Base-by-base conservation (phyloP, 2,329 filamentous ascomycete species). In the Cytospora schulzeri region DNA sequence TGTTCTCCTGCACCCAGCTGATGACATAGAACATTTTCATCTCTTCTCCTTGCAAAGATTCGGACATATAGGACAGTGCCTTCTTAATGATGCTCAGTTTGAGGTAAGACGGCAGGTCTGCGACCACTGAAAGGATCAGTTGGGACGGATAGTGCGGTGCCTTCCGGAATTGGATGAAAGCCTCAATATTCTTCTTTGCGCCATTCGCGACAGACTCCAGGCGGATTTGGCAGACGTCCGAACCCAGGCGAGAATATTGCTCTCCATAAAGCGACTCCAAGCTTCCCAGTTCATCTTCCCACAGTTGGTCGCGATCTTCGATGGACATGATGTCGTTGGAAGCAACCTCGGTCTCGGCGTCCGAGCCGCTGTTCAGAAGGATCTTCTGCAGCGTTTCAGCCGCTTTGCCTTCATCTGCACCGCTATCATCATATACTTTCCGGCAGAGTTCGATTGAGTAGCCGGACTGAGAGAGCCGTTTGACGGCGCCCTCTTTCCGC, bases 1-100 rank as follows among this genome's bases (percentile, higher is more conserved):
- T 87, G 69, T 93, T 89, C 68, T 91, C 87, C 74, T 98, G 93
- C 4, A 98, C 79, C 93, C 94, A 98, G 76, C 97, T 93, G 60
- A 94, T 85, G 15, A 96, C 83, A 69, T 91, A 91, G 76, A 93
- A 98, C 15, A 97, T 85, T 73, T 87, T 88, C 90, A 96, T 97
- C 48, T 92, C 91, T 73, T 96, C 92, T 28, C 92, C 94, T 17
- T 89, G 78, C 33, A 96, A 83, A 31, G 88, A 87, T 57, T 88
- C 83, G 57, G 86, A 80, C 2, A 93, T 88, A 73, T 94, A 88
- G 5, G 85, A 81, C 6, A 97, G 79, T 1, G 89, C 88, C 75
- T 91, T 88, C 70, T 91, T 89, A 71, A 95, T 86, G 45, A 97
- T 88, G 72, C 93, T 97, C 14, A 99, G 82, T 66, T 94, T 91